Evolutionary conservation across 345 rosid genomes (phyloP), one percentile per base, ranked within the genome.

Genomic region (Hypericum androsaemum): DNA sequence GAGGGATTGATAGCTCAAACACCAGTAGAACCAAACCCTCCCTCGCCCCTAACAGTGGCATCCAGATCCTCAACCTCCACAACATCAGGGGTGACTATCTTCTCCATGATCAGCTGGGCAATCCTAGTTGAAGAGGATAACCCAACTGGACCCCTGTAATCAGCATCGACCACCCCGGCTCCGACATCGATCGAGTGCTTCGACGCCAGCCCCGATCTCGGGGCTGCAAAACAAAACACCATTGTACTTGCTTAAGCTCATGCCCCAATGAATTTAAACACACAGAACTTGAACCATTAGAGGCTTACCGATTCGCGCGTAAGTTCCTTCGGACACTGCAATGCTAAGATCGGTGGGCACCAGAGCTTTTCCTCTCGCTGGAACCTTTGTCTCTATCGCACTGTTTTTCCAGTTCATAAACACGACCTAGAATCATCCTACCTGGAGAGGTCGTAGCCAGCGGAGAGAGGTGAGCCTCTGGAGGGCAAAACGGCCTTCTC

Each of bases 1-100:
- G n/a, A n/a, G n/a, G n/a, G n/a, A n/a, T n/a, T n/a, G n/a, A n/a
- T n/a, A n/a, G 6, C 43, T 76, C 59, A 78, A 22, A 81, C 72
- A 0, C 95, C 98, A 1, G 94, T 87, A 3, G 98, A 84, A 0
- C 96, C 98, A 22, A 90, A 90, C 28, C 95, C 92, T 0, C 86
- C 95, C 36, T 67, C 81, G 10, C 94, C 95, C 59, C 96, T 79
- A 52, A 57, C 46, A 37, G 95, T 90, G 2, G 65, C 55, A n/a
- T 82, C 88, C 76, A 84, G 55, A 64, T 83, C 85, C 15, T 77
- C 84, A 40, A 82, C 94, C 66, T 79, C 92, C 28, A 77, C 5
- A 36, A 78, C 89, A 14, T 80, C 61, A 2, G 94, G 89, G 14
- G 82, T 79, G 41, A 78, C 35, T 13, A 90, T 90, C 76, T 64